A percentile compares a stretch with the other conserved stretches of the same genome.
Conservation (phyloP, 352 stramenopile genomes). For the Globisporangium sylvaticum region DNA sequence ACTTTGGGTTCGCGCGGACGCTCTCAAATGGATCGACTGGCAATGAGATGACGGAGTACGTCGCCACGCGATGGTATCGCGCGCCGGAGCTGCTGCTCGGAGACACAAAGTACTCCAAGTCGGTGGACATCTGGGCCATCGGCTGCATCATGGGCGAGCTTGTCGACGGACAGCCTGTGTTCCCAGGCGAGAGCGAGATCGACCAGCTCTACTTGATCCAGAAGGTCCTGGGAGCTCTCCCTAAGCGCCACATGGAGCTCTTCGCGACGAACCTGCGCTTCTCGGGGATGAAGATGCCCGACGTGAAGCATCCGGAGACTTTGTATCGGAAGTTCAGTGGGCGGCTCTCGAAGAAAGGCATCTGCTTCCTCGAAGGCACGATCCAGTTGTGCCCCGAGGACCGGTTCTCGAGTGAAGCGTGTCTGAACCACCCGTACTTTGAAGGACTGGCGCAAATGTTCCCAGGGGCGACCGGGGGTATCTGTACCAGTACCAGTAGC, state of each 20-base stretch:
- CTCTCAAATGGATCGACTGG: constrained; percentile 60
- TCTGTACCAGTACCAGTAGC: constrained; percentile 8
- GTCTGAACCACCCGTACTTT: constrained; percentile 87
- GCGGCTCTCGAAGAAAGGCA: constrained; percentile 77
- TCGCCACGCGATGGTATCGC: constrained; percentile 98
- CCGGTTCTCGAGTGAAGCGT: constrained; percentile 69
- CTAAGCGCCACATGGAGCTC: constrained; percentile 89
- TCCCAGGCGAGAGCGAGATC: constrained; percentile 98
- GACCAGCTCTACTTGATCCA: constrained; percentile 99
- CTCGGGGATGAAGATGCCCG: constrained; percentile 90
- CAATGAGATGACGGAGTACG: constrained; percentile 98
- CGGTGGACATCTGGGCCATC: constrained; percentile 94
- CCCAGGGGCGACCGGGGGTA: neutral
- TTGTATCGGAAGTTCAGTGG: constrained; percentile 89
- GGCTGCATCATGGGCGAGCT: constrained; percentile 98
- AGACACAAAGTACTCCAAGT: constrained; percentile 97
- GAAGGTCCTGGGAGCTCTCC: constrained; percentile 96
- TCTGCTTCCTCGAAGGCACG: constrained; percentile 77
- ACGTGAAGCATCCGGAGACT: constrained; percentile 91
- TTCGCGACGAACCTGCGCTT: constrained; percentile 91
- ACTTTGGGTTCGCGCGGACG: constrained; percentile 95
- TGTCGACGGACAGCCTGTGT: constrained; percentile 95
- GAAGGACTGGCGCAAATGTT: constrained; percentile 47
- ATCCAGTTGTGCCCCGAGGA: constrained; percentile 78
- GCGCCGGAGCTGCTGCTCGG: constrained; percentile 99